Percentiles rank a stretch among this genome's conserved stretches.
Conservation (phyloP, 192 early-diverging fungal species). For the Podila horticola region DNA sequence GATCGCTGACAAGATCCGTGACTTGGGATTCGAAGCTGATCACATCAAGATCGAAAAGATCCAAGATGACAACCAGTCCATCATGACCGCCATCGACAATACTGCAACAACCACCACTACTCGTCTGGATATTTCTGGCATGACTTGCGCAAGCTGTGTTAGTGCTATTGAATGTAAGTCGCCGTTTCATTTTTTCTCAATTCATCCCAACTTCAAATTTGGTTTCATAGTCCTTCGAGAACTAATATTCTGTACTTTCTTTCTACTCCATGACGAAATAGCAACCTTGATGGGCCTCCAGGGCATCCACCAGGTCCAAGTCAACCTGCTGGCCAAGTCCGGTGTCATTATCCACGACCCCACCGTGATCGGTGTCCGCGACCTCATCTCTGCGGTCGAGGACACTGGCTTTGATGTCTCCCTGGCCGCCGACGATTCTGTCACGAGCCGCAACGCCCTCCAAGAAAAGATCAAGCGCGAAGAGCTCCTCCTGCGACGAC, state of each 20-base stretch:
- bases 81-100: neutral
- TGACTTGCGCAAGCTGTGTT: slow-evolving; percentile 92
- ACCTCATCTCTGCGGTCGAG: slow-evolving; percentile 67
- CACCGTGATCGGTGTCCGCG: slow-evolving; percentile 64
- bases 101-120: slow-evolving; percentile 20
- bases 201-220: neutral
- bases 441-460: slow-evolving; percentile 48
- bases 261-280: slow-evolving; percentile 2
- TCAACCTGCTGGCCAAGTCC: slow-evolving; percentile 62
- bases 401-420: slow-evolving; percentile 69
- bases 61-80: slow-evolving; percentile 8
- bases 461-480: slow-evolving; percentile 59
- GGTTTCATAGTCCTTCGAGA: neutral
- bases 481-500: slow-evolving; percentile 27
- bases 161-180: slow-evolving; percentile 68
- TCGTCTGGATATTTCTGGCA: slow-evolving; percentile 68
- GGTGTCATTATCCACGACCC: slow-evolving; percentile 64
- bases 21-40: slow-evolving; percentile 56
- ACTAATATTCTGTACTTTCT: neutral
- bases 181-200: neutral
- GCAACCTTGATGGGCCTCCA: slow-evolving; percentile 42
- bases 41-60: slow-evolving; percentile 48
- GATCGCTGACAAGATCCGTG: slow-evolving; percentile 48
- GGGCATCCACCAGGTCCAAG: slow-evolving; percentile 58
- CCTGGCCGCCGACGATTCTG: slow-evolving; percentile 39